Percentiles rank a stretch among this genome's conserved stretches.
Evolutionary conservation across 768 basidiomycete species (phyloP).

Genomic region (Phylloporus sp.): DNA sequence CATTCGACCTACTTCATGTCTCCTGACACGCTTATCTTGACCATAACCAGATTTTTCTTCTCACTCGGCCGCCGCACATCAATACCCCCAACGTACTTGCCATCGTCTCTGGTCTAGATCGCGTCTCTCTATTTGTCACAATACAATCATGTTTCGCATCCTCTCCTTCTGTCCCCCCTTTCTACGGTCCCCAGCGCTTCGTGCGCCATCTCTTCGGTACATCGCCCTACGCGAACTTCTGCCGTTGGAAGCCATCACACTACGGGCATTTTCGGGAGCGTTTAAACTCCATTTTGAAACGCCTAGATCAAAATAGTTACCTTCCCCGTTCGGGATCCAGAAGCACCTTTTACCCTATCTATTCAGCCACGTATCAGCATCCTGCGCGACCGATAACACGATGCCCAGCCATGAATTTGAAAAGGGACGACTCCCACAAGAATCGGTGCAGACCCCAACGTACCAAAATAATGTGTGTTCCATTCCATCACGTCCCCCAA

Average conservation of each 20-base stretch:
- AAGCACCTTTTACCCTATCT: conserved; percentile 56
- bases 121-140: background rate
- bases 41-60: conserved; percentile 12
- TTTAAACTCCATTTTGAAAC: conserved; percentile 70
- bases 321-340: conserved; percentile 35
- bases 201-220: conserved; percentile 58
- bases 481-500: conserved; percentile 68
- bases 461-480: conserved; percentile 72
- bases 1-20: background rate
- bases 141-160: background rate
- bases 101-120: background rate
- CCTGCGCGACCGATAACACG: background rate
- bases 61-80: conserved; percentile 4
- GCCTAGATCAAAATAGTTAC: conserved; percentile 67
- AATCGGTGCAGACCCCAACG: conserved; percentile 20
- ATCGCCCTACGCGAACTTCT: conserved; percentile 61
- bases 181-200: conserved; percentile 45
- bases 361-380: background rate
- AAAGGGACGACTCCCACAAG: background rate
- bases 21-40: conserved; percentile 4
- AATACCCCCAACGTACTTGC: background rate
- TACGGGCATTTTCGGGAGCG: conserved; percentile 70
- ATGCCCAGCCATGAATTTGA: conserved; percentile 2
- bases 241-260: conserved; percentile 68
- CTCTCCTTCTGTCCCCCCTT: background rate